Evolutionary conservation across 148 eudicot species (phyloP), one percentile per base, ranked within the genome.

Genomic region (Heliosperma pusillum): DNA sequence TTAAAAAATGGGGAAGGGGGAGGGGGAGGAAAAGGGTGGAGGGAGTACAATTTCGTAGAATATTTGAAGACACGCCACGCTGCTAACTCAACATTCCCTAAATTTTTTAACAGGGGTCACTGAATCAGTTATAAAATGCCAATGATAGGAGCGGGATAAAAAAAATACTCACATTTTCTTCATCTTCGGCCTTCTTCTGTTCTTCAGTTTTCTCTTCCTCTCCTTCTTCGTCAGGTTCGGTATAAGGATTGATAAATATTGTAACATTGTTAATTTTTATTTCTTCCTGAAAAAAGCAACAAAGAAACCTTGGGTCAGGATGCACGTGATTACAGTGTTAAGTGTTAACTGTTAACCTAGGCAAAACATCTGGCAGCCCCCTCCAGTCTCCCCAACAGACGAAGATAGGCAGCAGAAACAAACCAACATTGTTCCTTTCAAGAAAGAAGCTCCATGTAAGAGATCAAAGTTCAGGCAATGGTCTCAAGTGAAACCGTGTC

Each of bases 201-300:
- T 88, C 92, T 71, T 88, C 84, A 27, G 75, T 42, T 82, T 91
- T 85, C 80, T 85, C 85, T 47, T 88, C 81, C 77, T 85, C 93
- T 45, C 89, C 92, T 57, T 93, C 93, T 79, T 89, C 97, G 73
- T 92, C 98, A 36, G 85, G 86, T 77, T 95, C 97, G 9, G 89
- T 70, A 70, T 95, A 95, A 26, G 98, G 98, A 76, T 95, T 92
- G 77, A 92, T 91, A 75, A 86, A 95, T 22, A 90, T 82, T 16
- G 90, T 83, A 12, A 88, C 90, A 11, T 85, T 83, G 25, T 79
- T 92, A 70, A 92, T 95, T 86, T 92, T 95, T 72, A 95, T 92
- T 74, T 92, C 98, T 88, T 91, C 96, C 98, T 92, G 91, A 76
- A 78, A 76, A 78, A 68, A 78, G 71, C 24, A 82, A 57, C 64